Evolutionary conservation across 106 monocot species (phyloP).

Genomic region (Apostasia ramifera): DNA sequence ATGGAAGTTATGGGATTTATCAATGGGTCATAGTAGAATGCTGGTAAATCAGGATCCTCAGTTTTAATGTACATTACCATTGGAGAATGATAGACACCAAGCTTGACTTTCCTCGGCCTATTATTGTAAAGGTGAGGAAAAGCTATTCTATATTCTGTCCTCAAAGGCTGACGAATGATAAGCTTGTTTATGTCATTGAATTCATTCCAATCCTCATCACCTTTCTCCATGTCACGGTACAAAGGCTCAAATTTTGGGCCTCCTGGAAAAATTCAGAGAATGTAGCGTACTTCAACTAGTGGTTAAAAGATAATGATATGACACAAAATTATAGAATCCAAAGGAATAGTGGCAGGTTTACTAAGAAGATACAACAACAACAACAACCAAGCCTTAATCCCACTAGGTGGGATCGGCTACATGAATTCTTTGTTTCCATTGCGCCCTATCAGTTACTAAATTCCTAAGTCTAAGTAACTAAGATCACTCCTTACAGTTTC

Average conservation of each 20-base stretch:
- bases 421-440: too few relatives aligned
- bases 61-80: conserved; percentile 99
- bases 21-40: conserved; percentile 96
- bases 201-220: conserved; percentile 99
- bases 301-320: too few relatives aligned
- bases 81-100: conserved; percentile 92
- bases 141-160: conserved; percentile 96
- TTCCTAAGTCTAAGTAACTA: too few relatives aligned
- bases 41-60: conserved; percentile 97
- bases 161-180: conserved; percentile 92
- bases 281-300: too few relatives aligned
- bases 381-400: too few relatives aligned
- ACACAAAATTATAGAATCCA: too few relatives aligned
- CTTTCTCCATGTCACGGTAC: conserved; percentile 99
- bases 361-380: too few relatives aligned
- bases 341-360: too few relatives aligned
- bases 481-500: too few relatives aligned
- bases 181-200: conserved; percentile 99
- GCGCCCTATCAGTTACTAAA: too few relatives aligned
- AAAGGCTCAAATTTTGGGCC: conserved; percentile 98
- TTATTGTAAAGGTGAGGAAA: conserved; percentile 99
- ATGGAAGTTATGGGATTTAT: conserved; percentile 84
- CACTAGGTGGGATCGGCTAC: too few relatives aligned
- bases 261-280: conserved; percentile 32
- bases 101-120: conserved; percentile 90